These are phyloP conservation scores for Pichia sp. DNA, from an alignment of 1,139 yeast species.

Conservation along the genomic window DNA sequence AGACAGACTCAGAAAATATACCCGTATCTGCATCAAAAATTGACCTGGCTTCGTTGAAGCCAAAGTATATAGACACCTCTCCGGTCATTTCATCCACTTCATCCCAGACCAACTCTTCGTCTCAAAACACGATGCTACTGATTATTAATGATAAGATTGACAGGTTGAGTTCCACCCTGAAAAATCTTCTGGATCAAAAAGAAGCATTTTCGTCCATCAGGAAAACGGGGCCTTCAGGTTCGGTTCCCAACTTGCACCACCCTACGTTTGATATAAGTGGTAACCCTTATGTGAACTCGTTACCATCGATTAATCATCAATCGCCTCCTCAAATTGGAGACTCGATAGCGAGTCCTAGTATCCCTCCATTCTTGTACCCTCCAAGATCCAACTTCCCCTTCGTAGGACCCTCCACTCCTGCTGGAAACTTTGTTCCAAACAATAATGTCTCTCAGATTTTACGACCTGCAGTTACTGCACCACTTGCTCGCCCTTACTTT, in stretches of 20 bases:
- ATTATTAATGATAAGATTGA: conserved; percentile 13
- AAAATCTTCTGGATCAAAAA: neutral
- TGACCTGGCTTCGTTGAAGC: neutral
- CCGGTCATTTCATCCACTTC: neutral
- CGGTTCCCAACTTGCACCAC: neutral
- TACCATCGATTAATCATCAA: neutral
- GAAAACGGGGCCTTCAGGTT: neutral
- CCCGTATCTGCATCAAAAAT: neutral
- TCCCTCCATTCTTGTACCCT: no score
- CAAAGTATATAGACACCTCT: neutral
- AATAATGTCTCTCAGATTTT: neutral
- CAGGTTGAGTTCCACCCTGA: conserved; percentile 3
- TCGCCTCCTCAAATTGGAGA: neutral
- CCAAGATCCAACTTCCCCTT: neutral
- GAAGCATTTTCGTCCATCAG: neutral
- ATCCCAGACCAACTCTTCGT: neutral
- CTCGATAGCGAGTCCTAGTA: neutral
- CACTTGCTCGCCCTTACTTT: conserved; percentile 16
- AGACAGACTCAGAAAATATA: neutral
- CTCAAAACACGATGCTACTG: neutral
- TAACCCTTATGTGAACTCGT: neutral
- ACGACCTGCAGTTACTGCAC: conserved; percentile 8
- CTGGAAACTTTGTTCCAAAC: neutral
- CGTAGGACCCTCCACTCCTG: neutral
- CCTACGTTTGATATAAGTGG: neutral